These are phyloP conservation scores for Aureobasidium subglaciale DNA, from an alignment of 2,329 filamentous ascomycete species.

Conservation along the genomic window DNA sequence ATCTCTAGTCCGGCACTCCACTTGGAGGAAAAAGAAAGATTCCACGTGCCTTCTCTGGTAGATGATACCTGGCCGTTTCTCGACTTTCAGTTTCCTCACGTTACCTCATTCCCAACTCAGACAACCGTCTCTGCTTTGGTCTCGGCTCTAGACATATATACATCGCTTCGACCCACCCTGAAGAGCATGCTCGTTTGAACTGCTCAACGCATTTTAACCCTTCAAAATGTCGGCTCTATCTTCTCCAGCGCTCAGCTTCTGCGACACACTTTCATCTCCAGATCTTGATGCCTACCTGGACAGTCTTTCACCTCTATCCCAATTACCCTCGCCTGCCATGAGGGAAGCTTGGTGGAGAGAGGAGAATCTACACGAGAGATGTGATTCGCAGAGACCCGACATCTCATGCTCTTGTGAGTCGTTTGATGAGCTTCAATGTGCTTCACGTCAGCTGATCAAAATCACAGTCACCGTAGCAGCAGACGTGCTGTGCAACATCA, in stretches of 20 bases:
- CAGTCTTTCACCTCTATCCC: constrained; percentile 24
- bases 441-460: not conserved
- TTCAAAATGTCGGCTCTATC: constrained; percentile 17
- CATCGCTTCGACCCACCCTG: not conserved
- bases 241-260: constrained; percentile 26
- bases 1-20: constrained; percentile 5
- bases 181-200: constrained; percentile 8
- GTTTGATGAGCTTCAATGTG: too few species aligned
- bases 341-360: constrained; percentile 20
- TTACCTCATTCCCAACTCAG: not conserved
- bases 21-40: constrained; percentile 3
- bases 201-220: not conserved
- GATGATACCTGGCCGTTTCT: constrained; percentile 10
- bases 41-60: constrained; percentile 9
- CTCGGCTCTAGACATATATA: constrained; percentile 9
- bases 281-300: constrained; percentile 29
- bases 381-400: constrained; percentile 18
- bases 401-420: constrained; percentile 1
- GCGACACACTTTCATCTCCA: constrained; percentile 26
- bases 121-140: constrained; percentile 1
- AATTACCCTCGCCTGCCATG: constrained; percentile 25
- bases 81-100: not conserved
- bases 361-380: constrained; percentile 18
- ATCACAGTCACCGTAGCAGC: not conserved
- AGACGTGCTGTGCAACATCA: constrained; percentile 7